Percentiles rank a stretch among this genome's conserved stretches.
Evolutionary conservation across 148 eudicot genomes (phyloP).

Genomic region (Nepenthes gracilis): DNA sequence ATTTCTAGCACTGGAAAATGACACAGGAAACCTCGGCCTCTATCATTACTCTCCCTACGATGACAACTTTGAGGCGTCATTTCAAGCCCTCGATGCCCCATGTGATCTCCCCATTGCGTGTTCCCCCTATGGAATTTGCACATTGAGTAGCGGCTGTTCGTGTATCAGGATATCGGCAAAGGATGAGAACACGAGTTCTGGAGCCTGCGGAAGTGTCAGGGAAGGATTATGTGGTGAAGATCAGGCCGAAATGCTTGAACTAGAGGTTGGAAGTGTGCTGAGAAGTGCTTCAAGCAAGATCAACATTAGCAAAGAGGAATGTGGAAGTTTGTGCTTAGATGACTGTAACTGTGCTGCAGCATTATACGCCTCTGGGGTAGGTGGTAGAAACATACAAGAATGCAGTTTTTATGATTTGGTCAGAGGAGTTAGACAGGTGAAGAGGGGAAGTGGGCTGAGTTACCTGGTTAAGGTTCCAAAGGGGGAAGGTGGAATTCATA

Average conservation of each 20-base stretch:
- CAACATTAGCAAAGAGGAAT: slow-evolving; percentile 25
- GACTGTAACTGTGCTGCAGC: slow-evolving; percentile 71
- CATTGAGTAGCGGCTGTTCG: slow-evolving; percentile 50
- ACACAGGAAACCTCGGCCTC: slow-evolving; percentile 66
- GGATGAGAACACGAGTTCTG: slow-evolving; percentile 11
- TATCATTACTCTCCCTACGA: slow-evolving; percentile 43
- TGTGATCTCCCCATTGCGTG: slow-evolving; percentile 80
- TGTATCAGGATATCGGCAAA: slow-evolving; percentile 28
- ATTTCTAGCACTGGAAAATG: slow-evolving; percentile 47
- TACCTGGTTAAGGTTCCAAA: slow-evolving; percentile 73
- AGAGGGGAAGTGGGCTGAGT: slow-evolving; percentile 16
- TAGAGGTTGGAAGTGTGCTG: slow-evolving; percentile 37
- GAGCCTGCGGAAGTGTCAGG: slow-evolving; percentile 20
- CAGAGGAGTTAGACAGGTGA: slow-evolving; percentile 47
- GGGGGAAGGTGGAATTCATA: slow-evolving; percentile 16
- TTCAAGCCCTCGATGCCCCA: slow-evolving; percentile 39
- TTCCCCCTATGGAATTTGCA: slow-evolving; percentile 60
- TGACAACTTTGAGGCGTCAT: slow-evolving; percentile 51
- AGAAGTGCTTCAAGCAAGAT: slow-evolving; percentile 6
- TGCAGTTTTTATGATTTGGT: slow-evolving; percentile 51
- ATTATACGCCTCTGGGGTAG: slow-evolving; percentile 17
- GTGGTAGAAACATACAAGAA: slow-evolving; percentile 6
- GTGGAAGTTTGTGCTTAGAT: slow-evolving; percentile 39
- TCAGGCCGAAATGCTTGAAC: slow-evolving; percentile 50
- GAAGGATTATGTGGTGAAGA: slow-evolving; percentile 22